Conservation (phyloP, 768 basidiomycete genomes). For the Kwoniella botswanensis region DNA sequence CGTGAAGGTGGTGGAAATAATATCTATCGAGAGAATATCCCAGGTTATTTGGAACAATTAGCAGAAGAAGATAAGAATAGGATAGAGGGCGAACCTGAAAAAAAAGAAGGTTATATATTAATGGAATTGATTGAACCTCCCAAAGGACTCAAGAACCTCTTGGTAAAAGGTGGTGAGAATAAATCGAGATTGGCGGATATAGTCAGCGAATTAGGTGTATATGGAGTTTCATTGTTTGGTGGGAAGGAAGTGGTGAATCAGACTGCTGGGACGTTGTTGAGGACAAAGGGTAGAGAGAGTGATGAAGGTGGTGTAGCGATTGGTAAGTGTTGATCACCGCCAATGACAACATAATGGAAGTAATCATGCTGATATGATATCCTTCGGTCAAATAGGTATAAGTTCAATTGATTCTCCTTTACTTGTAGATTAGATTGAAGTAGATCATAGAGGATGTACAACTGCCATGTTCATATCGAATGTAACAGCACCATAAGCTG, state of each 20-base stretch:
- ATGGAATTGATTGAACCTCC: slow-evolving; percentile 92
- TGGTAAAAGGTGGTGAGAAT: slow-evolving; percentile 73
- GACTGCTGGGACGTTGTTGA: slow-evolving; percentile 78
- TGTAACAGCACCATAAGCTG: no score
- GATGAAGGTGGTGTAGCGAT: slow-evolving; percentile 91
- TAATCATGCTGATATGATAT: slow-evolving; percentile 68
- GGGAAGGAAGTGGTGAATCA: slow-evolving; percentile 64
- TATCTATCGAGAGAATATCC: slow-evolving; percentile 83
- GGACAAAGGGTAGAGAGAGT: slow-evolving; percentile 87
- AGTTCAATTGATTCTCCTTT: slow-evolving; percentile 53
- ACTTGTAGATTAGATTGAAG: slow-evolving; percentile 31
- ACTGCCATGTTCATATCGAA: neutral
- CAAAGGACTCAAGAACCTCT: slow-evolving; percentile 68
- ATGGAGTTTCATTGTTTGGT: slow-evolving; percentile 84
- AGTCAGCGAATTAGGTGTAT: slow-evolving; percentile 88
- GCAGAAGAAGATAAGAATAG: slow-evolving; percentile 51
- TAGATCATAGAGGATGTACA: slow-evolving; percentile 1
- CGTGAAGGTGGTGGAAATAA: slow-evolving; percentile 99
- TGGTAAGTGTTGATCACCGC: slow-evolving; percentile 61
- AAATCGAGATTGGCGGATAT: slow-evolving; percentile 68
- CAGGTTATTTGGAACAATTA: slow-evolving; percentile 71
- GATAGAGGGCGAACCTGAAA: slow-evolving; percentile 55
- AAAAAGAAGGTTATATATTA: slow-evolving; percentile 87
- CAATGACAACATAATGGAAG: slow-evolving; percentile 61
- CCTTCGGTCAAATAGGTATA: slow-evolving; percentile 35